Evolutionary conservation across 352 stramenopile species (phyloP).

Genomic region (Pythium sp.): DNA sequence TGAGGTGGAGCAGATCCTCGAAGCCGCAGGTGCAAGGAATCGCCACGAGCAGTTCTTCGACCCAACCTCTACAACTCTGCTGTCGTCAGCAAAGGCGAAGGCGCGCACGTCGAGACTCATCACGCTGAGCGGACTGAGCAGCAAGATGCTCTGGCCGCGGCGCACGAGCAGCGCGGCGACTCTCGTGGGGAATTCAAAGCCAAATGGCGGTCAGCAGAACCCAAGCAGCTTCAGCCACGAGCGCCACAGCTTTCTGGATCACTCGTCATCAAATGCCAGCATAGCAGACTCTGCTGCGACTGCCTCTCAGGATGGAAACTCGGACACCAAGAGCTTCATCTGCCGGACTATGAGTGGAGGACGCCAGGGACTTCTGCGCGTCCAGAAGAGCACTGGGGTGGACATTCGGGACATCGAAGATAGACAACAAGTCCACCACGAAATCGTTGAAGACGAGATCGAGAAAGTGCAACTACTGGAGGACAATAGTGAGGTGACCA

Average conservation of each 20-base stretch:
- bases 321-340: conserved; percentile 28
- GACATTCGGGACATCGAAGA: conserved; percentile 7
- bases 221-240: conserved; percentile 18
- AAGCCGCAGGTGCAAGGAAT: conserved; percentile 37
- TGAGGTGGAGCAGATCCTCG: conserved; percentile 58
- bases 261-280: not conserved
- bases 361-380: conserved; percentile 25
- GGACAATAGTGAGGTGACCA: not conserved
- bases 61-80: not conserved
- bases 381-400: conserved; percentile 19
- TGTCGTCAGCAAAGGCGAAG: conserved; percentile 1
- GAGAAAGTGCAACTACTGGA: conserved; percentile 12
- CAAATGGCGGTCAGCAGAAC: not conserved
- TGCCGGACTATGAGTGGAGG: conserved; percentile 22
- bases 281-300: not conserved
- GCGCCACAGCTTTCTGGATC: conserved; percentile 15
- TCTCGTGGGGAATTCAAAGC: not conserved
- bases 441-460: conserved; percentile 1
- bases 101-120: conserved; percentile 15
- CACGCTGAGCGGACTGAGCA: conserved; percentile 16
- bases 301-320: conserved; percentile 4
- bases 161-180: conserved; percentile 4
- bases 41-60: conserved; percentile 18
- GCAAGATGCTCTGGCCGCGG: conserved; percentile 13
- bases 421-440: not conserved